phyloP scores from a whole-genome alignment of 2,329 filamentous ascomycete genomes.

The Zymoseptoria pseudotritici region DNA sequence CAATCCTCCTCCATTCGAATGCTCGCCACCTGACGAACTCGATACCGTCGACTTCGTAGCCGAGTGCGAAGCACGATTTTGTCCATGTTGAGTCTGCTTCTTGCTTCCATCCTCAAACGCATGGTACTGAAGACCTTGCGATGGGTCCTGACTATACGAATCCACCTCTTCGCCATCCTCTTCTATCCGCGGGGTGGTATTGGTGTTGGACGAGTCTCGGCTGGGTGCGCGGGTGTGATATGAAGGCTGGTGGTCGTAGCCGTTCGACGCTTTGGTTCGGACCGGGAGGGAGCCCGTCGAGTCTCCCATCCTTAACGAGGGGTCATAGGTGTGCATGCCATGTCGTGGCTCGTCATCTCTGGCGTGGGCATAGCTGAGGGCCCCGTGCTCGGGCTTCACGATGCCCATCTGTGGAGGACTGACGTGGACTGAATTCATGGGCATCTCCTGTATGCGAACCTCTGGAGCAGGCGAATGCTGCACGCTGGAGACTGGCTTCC shows the following conservation, averaged over 20 bases:
- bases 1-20: background rate
- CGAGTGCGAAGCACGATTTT: conserved; percentile 26
- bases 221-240: conserved; percentile 8
- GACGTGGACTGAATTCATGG: conserved; percentile 29
- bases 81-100: conserved; percentile 12
- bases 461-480: conserved; percentile 13
- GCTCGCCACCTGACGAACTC: conserved; percentile 13
- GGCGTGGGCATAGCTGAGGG: conserved; percentile 14
- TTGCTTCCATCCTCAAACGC: conserved; percentile 34
- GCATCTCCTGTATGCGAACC: conserved; percentile 27
- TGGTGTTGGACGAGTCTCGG: conserved; percentile 13
- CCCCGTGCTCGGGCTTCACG: conserved; percentile 24
- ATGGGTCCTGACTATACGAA: background rate
- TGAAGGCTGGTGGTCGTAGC: conserved; percentile 7
- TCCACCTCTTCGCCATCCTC: conserved; percentile 20
- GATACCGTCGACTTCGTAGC: conserved; percentile 26
- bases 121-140: conserved; percentile 41
- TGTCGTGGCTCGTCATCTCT: conserved; percentile 15
- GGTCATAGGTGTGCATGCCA: conserved; percentile 20
- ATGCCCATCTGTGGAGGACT: conserved; percentile 24
- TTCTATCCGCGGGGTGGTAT: conserved; percentile 18
- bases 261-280: conserved; percentile 10
- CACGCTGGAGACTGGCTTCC: conserved; percentile 7
- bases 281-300: conserved; percentile 16
- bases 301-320: conserved; percentile 9